These are phyloP conservation scores for Parmelia sp. DNA, from an alignment of 495 filamentous ascomycete genomes.

Conservation along the genomic window DNA sequence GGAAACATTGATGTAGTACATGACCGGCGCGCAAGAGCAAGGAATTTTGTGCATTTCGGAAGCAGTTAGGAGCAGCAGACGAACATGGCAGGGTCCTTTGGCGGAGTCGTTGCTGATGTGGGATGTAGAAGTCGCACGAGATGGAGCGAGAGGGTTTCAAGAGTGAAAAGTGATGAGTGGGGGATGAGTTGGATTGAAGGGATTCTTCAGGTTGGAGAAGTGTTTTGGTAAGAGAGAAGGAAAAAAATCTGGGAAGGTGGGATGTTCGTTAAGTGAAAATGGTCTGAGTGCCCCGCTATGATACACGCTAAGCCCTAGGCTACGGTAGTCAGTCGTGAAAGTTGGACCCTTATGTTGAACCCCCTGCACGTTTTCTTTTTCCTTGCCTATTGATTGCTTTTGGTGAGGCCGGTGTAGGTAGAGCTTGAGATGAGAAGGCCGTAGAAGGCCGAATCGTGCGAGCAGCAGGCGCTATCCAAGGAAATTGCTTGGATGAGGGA, in stretches of 20 bases:
- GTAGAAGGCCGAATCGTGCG: not conserved
- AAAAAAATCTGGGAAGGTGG: conserved; percentile 28
- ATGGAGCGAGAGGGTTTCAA: not conserved
- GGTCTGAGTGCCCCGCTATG: conserved; percentile 17
- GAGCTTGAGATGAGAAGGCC: too few relatives aligned
- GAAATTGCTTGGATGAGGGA: not conserved
- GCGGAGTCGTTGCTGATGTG: conserved; percentile 16
- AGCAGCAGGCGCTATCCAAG: not conserved
- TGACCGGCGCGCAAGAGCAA: conserved; percentile 27
- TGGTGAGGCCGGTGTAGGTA: too few relatives aligned
- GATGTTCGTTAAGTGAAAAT: conserved; percentile 21
- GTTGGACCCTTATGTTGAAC: conserved; percentile 6
- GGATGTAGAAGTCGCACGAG: conserved; percentile 6
- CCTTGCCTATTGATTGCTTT: not conserved
- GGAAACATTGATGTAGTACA: conserved; percentile 28
- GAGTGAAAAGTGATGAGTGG: not conserved
- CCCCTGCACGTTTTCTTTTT: not conserved
- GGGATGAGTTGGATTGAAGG: not conserved
- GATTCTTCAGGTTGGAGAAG: not conserved
- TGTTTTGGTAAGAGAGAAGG: conserved; percentile 13
- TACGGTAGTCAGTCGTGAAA: not conserved
- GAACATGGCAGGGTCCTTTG: conserved; percentile 27
- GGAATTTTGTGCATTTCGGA: conserved; percentile 19
- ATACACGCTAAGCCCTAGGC: conserved; percentile 18
- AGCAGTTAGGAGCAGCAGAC: conserved; percentile 28